Conservation (phyloP, 768 basidiomycete species). For the Xerocomus brunneocitrinus region DNA sequence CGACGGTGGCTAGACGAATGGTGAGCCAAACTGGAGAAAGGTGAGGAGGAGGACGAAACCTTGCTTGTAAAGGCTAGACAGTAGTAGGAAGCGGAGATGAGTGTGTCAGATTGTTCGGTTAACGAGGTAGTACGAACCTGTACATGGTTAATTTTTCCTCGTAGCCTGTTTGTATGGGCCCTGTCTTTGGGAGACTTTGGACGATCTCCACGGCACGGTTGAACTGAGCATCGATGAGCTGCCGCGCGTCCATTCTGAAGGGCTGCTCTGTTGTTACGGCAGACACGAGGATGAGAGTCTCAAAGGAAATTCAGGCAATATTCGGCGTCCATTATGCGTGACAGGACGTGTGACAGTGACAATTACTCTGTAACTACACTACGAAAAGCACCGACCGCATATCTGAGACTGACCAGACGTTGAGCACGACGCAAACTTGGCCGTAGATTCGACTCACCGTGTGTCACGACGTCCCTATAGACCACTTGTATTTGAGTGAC, state of each 20-base stretch:
- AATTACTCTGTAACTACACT: not conserved
- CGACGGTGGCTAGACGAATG: constrained; percentile 66
- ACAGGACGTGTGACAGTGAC: constrained; percentile 10
- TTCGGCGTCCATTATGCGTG: constrained; percentile 5
- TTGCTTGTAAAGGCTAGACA: constrained; percentile 85
- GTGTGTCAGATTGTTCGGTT: not conserved
- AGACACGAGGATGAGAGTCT: not conserved
- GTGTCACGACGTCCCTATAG: constrained; percentile 41
- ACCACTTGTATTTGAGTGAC: constrained; percentile 72
- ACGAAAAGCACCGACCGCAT: not conserved
- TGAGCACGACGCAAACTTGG: not conserved
- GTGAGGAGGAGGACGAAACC: constrained; percentile 40
- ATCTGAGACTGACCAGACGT: not conserved
- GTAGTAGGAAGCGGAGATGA: constrained; percentile 1
- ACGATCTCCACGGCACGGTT: constrained; percentile 93
- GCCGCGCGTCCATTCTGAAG: constrained; percentile 51
- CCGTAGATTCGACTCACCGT: constrained; percentile 1
- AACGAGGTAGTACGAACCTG: constrained; percentile 46
- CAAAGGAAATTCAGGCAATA: too few relatives aligned
- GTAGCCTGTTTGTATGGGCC: constrained; percentile 93
- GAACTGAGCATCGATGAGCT: constrained; percentile 80
- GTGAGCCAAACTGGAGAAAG: not conserved
- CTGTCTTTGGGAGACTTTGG: constrained; percentile 86
- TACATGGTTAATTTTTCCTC: constrained; percentile 95
- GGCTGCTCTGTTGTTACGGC: not conserved